These are phyloP conservation scores for Tetraselmis chui DNA, from an alignment of 139 green algal genomes.

Conservation along the genomic window DNA sequence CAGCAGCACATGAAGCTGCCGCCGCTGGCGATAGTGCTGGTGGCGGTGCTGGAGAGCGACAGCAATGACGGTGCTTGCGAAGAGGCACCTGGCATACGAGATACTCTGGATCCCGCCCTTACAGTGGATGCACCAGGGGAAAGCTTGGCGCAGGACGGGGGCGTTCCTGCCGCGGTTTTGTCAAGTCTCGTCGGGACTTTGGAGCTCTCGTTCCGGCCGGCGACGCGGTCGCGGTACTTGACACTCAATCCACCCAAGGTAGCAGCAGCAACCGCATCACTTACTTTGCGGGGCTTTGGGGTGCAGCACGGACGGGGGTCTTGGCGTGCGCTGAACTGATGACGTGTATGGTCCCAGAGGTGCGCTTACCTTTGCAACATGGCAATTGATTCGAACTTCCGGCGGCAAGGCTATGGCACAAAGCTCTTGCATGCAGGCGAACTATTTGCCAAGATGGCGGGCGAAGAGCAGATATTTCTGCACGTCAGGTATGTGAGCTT, in stretches of 20 bases:
- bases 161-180: not conserved
- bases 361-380: slow-evolving; percentile 71
- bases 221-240: slow-evolving; percentile 35
- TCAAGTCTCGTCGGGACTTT: slow-evolving; percentile 32
- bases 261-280: not conserved
- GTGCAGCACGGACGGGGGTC: too few relatives aligned
- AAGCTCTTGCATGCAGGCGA: slow-evolving; percentile 46
- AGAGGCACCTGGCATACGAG: not conserved
- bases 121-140: too few relatives aligned
- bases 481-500: slow-evolving; percentile 38
- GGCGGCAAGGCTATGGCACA: slow-evolving; percentile 37
- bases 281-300: not conserved
- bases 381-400: slow-evolving; percentile 29
- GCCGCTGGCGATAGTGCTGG: slow-evolving; percentile 48
- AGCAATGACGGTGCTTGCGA: not conserved
- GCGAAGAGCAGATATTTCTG: slow-evolving; percentile 40
- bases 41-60: slow-evolving; percentile 34
- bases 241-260: slow-evolving; percentile 40
- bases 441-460: slow-evolving; percentile 22
- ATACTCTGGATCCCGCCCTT: too few relatives aligned
- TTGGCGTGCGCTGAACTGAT: too few relatives aligned
- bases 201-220: slow-evolving; percentile 39
- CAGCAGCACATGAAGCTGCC: slow-evolving; percentile 37
- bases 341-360: slow-evolving; percentile 21
- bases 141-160: too few relatives aligned